Conservation (phyloP, 106 monocot genomes). For the Agapanthus africanus region DNA sequence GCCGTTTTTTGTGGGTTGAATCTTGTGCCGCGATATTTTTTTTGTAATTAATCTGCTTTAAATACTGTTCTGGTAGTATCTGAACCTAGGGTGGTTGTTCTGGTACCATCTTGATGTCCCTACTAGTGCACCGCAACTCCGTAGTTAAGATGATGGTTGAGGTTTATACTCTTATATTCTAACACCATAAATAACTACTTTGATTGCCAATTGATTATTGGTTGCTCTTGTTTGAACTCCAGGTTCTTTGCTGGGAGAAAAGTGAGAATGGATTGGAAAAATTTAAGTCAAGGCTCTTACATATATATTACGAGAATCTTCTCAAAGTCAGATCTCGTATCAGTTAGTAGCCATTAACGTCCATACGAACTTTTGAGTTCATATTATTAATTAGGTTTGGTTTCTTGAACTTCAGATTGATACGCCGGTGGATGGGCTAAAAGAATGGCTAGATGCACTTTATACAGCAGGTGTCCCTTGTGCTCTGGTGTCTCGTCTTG, state of each 20-base stretch:
- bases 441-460: constrained; percentile 87
- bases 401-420: constrained; percentile 49
- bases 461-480: constrained; percentile 83
- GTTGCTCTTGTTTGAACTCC: neutral
- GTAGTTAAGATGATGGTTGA: too few species aligned
- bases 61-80: too few species aligned
- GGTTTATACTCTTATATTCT: too few species aligned
- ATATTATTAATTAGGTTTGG: neutral
- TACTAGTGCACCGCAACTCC: too few species aligned
- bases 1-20: too few species aligned
- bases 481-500: constrained; percentile 86
- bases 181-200: neutral
- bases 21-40: too few species aligned
- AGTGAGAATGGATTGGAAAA: constrained; percentile 55
- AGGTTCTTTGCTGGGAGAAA: constrained; percentile 81
- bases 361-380: neutral
- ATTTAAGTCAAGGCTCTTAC: constrained; percentile 73
- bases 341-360: constrained; percentile 5
- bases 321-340: constrained; percentile 38
- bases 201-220: neutral
- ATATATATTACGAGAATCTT: constrained; percentile 80
- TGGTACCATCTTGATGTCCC: too few species aligned
- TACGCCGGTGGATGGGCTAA: constrained; percentile 68
- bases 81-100: too few species aligned
- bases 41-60: too few species aligned